These are phyloP conservation scores for Scheffersomyces spartinae DNA, from an alignment of 805 yeast species.

Conservation along the genomic window DNA sequence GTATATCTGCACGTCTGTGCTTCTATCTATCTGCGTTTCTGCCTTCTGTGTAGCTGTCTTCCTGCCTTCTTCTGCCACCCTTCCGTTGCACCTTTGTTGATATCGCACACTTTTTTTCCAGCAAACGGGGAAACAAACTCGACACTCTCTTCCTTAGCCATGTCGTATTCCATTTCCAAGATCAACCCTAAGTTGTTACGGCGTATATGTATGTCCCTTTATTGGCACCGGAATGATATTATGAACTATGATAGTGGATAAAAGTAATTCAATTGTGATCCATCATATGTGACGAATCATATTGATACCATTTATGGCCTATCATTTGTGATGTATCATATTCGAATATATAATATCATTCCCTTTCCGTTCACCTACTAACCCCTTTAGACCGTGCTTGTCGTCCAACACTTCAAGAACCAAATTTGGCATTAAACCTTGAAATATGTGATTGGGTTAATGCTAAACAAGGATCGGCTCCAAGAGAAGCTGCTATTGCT, in stretches of 20 bases:
- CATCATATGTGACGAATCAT: too few relatives aligned
- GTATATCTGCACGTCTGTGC: too few relatives aligned
- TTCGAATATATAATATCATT: too few relatives aligned
- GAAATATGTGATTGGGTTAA: conserved; percentile 92
- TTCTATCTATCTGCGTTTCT: too few relatives aligned
- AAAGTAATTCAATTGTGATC: neutral
- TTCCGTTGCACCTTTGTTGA: too few relatives aligned
- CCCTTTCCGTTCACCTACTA: conserved; percentile 5
- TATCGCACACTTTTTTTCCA: too few relatives aligned
- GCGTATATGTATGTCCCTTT: conserved; percentile 26
- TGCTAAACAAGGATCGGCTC: conserved; percentile 81
- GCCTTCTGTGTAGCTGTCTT: too few relatives aligned
- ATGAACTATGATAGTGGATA: too few relatives aligned
- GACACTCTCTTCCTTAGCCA: too few relatives aligned
- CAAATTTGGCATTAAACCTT: conserved; percentile 76
- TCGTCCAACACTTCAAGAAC: conserved; percentile 70
- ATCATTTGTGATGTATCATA: too few relatives aligned
- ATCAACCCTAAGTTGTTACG: conserved; percentile 36
- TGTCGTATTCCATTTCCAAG: conserved; percentile 28
- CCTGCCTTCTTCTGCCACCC: too few relatives aligned
- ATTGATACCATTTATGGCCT: neutral
- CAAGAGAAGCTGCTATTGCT: conserved; percentile 85
- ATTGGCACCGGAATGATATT: neutral
- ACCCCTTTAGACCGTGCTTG: conserved; percentile 61
- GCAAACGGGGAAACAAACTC: too few relatives aligned